These are phyloP conservation scores for Mucuna pruriens DNA, from an alignment of 306 rosid species.

Conservation along the genomic window DNA sequence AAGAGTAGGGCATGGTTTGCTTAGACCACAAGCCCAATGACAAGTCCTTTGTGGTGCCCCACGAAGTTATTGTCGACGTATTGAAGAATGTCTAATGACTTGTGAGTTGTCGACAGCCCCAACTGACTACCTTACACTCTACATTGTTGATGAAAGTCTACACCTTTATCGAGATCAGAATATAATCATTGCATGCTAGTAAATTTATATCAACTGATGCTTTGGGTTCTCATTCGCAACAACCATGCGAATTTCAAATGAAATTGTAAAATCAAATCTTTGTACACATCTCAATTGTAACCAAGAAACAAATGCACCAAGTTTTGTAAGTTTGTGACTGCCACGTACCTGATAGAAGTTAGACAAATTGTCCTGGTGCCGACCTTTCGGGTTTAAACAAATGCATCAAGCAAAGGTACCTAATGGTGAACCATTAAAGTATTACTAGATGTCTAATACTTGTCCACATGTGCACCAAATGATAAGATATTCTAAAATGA, in stretches of 20 bases:
- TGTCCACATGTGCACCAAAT: too few relatives aligned
- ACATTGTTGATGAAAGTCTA: neutral
- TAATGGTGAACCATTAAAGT: too few relatives aligned
- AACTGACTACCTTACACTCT: neutral
- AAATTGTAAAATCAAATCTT: neutral
- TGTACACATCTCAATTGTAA: neutral
- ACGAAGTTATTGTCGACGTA: neutral
- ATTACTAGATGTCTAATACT: too few relatives aligned
- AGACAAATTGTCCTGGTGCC: too few relatives aligned
- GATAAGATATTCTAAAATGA: too few relatives aligned
- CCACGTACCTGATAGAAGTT: too few relatives aligned
- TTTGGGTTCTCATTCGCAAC: neutral
- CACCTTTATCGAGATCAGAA: constrained; percentile 15
- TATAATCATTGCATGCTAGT: constrained; percentile 2
- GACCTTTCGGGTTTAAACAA: too few relatives aligned
- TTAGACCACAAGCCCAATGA: constrained; percentile 11
- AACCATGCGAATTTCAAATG: neutral
- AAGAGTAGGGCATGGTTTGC: constrained; percentile 9
- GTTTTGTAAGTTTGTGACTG: too few relatives aligned
- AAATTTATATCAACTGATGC: neutral
- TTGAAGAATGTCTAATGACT: constrained; percentile 22
- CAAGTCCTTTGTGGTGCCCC: neutral
- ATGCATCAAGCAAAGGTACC: too few relatives aligned
- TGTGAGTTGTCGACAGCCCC: neutral
- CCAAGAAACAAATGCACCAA: neutral